Base-by-base conservation (phyloP, 345 rosid species). In the Eucalyptus urophylla region DNA sequence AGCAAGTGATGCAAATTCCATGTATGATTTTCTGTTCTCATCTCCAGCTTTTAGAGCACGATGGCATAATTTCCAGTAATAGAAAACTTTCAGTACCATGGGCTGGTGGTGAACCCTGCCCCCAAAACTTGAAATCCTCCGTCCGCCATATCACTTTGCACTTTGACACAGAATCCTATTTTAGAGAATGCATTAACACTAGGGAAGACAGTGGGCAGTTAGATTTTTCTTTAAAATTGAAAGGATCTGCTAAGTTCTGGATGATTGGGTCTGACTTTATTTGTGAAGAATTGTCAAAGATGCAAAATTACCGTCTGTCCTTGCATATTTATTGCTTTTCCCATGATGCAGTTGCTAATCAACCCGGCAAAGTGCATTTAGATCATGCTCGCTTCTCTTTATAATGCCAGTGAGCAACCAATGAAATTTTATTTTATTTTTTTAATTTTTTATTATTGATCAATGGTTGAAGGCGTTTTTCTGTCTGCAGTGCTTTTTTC, bases 1-100 rank as follows among this genome's bases (percentile, higher is more conserved):
- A 96, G 91, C 95, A 93, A 83, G 86, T 86, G 13, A 47, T 88
- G 16, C 87, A 93, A 9, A 56, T 91, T 89, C 90, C 94, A 86
- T 91, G 98, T 97, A 94, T 89, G 87, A 40, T 27, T 81, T 56
- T 51, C 90, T 88, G 89, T 14, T 86, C 33, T 50, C 44, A 49
- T 88, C 87, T 89, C 60, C 7, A 33, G 51, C 89, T 24, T 44
- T 45, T 67, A 40, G 83, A 76, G 83, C 47, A 76, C 3, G 6
- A 22, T 13, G 25, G 27, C 29, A 76, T 40, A 76, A 1, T 76
- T 40, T 76, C 8, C 27, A 22, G 83, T 5, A 76, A 11, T 76
- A 76, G 83, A 76, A 76, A 40, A 40, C 27, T 76, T 76, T 21
- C 10, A 6, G 47, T 6, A 72, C 44, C 81, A 33, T 72, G 81